Evolutionary conservation across 2,329 filamentous ascomycete species (phyloP).

Genomic region (Apiospora saccharicola): DNA sequence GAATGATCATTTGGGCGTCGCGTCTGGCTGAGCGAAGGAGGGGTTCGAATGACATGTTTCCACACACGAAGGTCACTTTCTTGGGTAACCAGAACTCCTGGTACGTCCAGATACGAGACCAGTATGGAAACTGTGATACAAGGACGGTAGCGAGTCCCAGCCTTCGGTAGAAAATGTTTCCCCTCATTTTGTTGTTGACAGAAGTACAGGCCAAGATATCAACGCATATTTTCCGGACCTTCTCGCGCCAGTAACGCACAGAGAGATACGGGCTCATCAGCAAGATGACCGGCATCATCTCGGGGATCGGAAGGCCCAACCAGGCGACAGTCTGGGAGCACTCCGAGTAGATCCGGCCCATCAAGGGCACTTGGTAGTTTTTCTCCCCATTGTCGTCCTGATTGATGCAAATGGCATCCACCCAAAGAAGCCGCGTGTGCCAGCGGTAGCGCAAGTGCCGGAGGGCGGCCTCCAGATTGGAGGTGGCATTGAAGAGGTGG

Average conservation of each 20-base stretch:
- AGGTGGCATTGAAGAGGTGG: background rate
- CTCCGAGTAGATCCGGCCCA: slow-evolving; percentile 27
- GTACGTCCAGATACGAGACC: background rate
- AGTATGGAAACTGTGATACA: background rate
- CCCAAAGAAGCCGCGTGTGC: slow-evolving; percentile 21
- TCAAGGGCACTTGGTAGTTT: slow-evolving; percentile 21
- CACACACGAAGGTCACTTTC: background rate
- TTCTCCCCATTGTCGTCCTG: slow-evolving; percentile 25
- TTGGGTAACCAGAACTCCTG: background rate
- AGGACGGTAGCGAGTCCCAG: background rate
- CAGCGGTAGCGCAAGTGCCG: background rate
- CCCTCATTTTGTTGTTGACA: background rate
- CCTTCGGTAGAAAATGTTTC: background rate
- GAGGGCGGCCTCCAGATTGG: background rate
- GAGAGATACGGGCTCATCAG: background rate
- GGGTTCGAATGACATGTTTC: background rate
- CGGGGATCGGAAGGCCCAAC: background rate
- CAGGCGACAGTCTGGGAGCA: background rate
- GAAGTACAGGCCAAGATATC: background rate
- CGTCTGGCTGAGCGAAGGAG: background rate
- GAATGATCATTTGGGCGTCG: background rate
- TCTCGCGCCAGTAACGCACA: background rate
- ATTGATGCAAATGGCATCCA: slow-evolving; percentile 31
- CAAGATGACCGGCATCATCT: background rate
- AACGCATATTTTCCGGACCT: background rate